Conservation (phyloP, 2,329 filamentous ascomycete genomes). For the Neofusicoccum sp. region DNA sequence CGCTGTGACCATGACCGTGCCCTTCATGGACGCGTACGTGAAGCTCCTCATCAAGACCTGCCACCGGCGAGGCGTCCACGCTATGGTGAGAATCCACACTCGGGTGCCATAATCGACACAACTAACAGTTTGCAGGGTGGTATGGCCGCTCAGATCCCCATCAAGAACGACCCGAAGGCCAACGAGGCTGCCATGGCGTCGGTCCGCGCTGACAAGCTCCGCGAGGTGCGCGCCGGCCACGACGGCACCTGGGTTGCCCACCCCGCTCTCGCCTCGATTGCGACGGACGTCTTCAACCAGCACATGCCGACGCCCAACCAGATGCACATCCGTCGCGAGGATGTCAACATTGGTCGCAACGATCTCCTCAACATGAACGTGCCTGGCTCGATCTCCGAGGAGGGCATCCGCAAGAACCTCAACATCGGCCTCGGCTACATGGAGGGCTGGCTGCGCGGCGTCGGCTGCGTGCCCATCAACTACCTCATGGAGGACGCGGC, state of each 20-base stretch:
- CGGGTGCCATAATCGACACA: conserved; percentile 30
- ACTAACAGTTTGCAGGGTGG: conserved; percentile 55
- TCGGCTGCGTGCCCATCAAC: conserved; percentile 97
- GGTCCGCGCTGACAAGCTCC: conserved; percentile 91
- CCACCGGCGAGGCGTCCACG: conserved; percentile 94
- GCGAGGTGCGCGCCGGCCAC: conserved; percentile 91
- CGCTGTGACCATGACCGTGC: conserved; percentile 93
- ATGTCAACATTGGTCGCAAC: conserved; percentile 80
- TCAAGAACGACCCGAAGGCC: conserved; percentile 88
- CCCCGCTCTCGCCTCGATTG: conserved; percentile 84
- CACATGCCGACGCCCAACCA: conserved; percentile 99
- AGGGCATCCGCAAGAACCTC: conserved; percentile 94
- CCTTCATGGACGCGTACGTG: conserved; percentile 97
- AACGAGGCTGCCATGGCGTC: conserved; percentile 94
- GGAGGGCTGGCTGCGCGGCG: conserved; percentile 94
- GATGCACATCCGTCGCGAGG: conserved; percentile 84
- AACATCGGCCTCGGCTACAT: conserved; percentile 97
- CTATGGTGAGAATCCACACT: conserved; percentile 59
- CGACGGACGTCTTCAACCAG: conserved; percentile 92
- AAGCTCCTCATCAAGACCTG: conserved; percentile 98
- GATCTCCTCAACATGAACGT: conserved; percentile 98
- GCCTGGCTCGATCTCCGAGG: conserved; percentile 86
- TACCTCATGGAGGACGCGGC: conserved; percentile 98
- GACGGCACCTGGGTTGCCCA: conserved; percentile 98
- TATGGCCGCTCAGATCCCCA: conserved; percentile 98